phyloP scores from a whole-genome alignment of 768 basidiomycete species.

The Coprinellus aureogranulatus region DNA sequence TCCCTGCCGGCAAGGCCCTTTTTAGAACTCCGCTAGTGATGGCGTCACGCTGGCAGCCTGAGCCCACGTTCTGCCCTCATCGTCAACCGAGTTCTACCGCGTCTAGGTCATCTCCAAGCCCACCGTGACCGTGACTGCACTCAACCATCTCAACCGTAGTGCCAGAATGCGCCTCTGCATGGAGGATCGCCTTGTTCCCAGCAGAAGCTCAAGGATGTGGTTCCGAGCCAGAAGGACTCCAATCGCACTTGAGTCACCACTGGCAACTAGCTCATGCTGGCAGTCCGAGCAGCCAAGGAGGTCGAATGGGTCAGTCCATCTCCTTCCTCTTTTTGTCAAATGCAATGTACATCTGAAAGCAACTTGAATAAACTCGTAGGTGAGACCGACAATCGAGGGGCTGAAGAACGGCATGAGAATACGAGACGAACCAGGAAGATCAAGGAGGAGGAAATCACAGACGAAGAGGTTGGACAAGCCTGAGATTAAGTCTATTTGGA shows the following conservation, averaged over 20 bases:
- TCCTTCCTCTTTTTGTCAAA: not conserved
- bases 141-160: conserved; percentile 89
- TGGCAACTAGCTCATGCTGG: conserved; percentile 91
- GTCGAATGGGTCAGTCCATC: conserved; percentile 89
- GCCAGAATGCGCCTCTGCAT: conserved; percentile 88
- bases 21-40: no score
- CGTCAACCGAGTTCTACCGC: conserved; percentile 50
- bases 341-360: conserved; percentile 10
- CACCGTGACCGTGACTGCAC: conserved; percentile 92
- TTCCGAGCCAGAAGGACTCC: conserved; percentile 99
- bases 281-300: conserved; percentile 99
- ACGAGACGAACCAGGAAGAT: conserved; percentile 93
- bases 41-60: no score
- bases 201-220: conserved; percentile 98
- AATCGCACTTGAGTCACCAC: conserved; percentile 99
- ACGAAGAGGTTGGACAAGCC: conserved; percentile 99
- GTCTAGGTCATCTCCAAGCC: conserved; percentile 99
- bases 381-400: conserved; percentile 79
- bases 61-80: no score
- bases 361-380: conserved; percentile 79
- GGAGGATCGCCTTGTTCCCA: conserved; percentile 99
- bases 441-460: conserved; percentile 82
- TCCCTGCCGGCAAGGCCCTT: no score
- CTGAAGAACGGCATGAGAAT: conserved; percentile 83
- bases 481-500: conserved; percentile 99